Percentiles rank a stretch among this genome's conserved stretches.
Evolutionary conservation across 768 basidiomycete genomes (phyloP).

Genomic region (Lepiota venenata): DNA sequence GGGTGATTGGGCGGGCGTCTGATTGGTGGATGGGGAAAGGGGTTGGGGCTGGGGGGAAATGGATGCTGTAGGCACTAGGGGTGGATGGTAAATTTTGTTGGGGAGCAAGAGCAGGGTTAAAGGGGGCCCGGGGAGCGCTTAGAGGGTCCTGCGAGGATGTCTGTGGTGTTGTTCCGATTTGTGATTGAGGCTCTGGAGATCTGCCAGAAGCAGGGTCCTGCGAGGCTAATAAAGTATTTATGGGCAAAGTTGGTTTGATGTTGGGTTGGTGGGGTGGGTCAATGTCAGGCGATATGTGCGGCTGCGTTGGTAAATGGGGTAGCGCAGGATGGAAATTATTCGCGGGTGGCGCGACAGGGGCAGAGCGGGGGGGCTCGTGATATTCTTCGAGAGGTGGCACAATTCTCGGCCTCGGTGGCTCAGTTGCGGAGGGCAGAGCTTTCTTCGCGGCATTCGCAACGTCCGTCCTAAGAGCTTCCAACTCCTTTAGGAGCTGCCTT

Average conservation of each 20-base stretch:
- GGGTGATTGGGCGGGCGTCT: not conserved
- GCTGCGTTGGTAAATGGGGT: constrained; percentile 27
- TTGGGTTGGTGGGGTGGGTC: constrained; percentile 19
- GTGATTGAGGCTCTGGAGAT: constrained; percentile 1
- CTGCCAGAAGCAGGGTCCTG: not conserved
- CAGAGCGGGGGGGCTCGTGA: constrained; percentile 26
- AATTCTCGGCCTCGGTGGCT: constrained; percentile 56
- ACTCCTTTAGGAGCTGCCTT: constrained; percentile 79
- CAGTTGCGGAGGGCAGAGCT: constrained; percentile 42
- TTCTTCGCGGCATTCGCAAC: constrained; percentile 67
- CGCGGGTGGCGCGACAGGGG: constrained; percentile 26
- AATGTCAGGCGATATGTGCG: constrained; percentile 27
- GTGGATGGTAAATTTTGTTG: constrained; percentile 4
- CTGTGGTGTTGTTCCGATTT: constrained; percentile 1
- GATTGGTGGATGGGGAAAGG: not conserved
- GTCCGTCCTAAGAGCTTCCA: constrained; percentile 81
- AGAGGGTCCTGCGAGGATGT: constrained; percentile 6
- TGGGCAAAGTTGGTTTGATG: constrained; percentile 21
- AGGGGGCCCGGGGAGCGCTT: not conserved
- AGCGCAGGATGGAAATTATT: constrained; percentile 30
- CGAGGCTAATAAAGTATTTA: constrained; percentile 8
- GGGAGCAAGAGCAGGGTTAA: not conserved
- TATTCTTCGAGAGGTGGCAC: constrained; percentile 66
- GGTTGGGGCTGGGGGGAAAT: constrained; percentile 20
- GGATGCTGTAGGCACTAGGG: constrained; percentile 20